Conservation (phyloP, 495 filamentous ascomycete species). For the Lichenothelia convexa region DNA sequence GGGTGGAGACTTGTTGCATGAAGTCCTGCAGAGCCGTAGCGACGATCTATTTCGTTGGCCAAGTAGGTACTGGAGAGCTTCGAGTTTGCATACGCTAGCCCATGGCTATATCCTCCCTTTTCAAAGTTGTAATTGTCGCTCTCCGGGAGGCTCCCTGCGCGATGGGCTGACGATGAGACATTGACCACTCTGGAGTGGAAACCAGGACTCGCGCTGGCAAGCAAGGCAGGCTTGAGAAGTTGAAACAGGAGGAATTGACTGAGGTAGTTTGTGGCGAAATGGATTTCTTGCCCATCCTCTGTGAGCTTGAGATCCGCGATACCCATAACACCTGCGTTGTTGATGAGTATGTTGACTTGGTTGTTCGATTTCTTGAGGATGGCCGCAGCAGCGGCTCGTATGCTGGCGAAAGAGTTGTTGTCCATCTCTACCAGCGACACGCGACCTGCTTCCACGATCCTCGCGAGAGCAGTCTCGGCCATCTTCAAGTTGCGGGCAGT, state of each 20-base stretch:
- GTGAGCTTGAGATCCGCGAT: constrained; percentile 25
- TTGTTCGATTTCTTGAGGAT: constrained; percentile 9
- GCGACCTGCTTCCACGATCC: constrained; percentile 9
- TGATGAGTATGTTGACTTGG: constrained; percentile 15
- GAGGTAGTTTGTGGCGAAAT: constrained; percentile 34
- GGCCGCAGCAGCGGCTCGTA: constrained; percentile 9
- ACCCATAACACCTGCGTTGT: constrained; percentile 26
- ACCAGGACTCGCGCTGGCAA: constrained; percentile 19
- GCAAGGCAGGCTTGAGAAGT: constrained; percentile 26
- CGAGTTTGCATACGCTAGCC: constrained; percentile 15
- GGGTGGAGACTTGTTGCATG: constrained; percentile 11
- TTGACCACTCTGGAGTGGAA: constrained; percentile 27
- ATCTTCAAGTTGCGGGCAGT: constrained; percentile 24
- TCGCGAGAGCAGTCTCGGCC: constrained; percentile 17
- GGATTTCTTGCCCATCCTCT: constrained; percentile 27
- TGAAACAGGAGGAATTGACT: constrained; percentile 35
- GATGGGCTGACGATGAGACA: constrained; percentile 25
- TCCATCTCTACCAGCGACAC: constrained; percentile 23
- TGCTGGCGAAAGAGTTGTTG: constrained; percentile 6
- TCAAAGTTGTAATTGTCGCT: constrained; percentile 22
- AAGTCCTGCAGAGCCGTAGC: constrained; percentile 11
- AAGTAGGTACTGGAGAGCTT: constrained; percentile 17
- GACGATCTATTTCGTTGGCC: constrained; percentile 16
- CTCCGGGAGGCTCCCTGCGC: constrained; percentile 8
- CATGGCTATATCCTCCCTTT: constrained; percentile 23